Evolutionary conservation across 2,329 filamentous ascomycete genomes (phyloP).

Genomic region (Chaetothyriales sp.): DNA sequence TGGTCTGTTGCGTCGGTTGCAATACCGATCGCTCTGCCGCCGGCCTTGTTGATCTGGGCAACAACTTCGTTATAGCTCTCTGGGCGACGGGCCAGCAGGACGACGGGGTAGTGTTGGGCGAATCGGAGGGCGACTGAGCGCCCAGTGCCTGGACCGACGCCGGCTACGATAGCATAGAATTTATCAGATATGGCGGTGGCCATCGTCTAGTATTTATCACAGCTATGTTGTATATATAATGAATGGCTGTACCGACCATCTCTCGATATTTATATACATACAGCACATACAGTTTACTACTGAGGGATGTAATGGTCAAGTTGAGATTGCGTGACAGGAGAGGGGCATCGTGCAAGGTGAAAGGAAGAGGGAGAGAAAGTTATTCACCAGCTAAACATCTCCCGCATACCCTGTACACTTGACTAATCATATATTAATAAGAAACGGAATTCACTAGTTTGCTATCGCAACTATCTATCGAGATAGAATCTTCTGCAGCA

Average conservation of each 20-base stretch:
- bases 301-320: too few species aligned
- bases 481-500: conserved; percentile 5
- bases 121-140: conserved; percentile 38
- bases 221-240: too few species aligned
- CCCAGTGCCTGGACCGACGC: conserved; percentile 30
- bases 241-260: too few species aligned
- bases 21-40: conserved; percentile 57
- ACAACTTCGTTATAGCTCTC: conserved; percentile 53
- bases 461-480: too few species aligned
- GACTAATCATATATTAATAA: too few species aligned
- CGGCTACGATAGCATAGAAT: conserved; percentile 29
- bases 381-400: too few species aligned
- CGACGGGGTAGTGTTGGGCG: conserved; percentile 52
- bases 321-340: too few species aligned
- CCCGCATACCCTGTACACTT: too few species aligned
- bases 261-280: background rate
- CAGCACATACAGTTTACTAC: too few species aligned
- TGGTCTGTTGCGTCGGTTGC: conserved; percentile 47
- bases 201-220: background rate
- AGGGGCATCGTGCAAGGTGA: too few species aligned
- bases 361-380: too few species aligned
- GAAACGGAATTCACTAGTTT: too few species aligned
- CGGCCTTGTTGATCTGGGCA: conserved; percentile 49
- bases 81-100: conserved; percentile 55
- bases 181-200: background rate